These are phyloP conservation scores for Amauroascus verrucosus DNA, from an alignment of 2,329 filamentous ascomycete species.

Conservation along the genomic window DNA sequence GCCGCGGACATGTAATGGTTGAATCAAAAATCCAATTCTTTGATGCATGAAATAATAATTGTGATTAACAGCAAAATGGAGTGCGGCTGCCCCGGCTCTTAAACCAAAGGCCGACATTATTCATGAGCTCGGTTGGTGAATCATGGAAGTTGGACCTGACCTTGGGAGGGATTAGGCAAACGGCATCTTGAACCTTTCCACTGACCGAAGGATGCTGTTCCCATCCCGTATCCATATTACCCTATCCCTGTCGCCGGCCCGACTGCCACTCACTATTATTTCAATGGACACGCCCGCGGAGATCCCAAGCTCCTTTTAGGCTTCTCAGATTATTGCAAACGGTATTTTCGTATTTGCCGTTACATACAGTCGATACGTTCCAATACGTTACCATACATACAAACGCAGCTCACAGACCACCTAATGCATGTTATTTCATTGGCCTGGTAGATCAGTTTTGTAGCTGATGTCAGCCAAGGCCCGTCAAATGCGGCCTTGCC, in stretches of 20 bases:
- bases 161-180: too few relatives aligned
- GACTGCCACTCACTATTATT: not conserved
- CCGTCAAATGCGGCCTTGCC: not conserved
- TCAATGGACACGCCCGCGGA: conserved; percentile 6
- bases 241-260: not conserved
- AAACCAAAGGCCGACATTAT: too few relatives aligned
- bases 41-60: not conserved
- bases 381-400: not conserved
- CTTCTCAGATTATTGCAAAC: not conserved
- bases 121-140: not conserved
- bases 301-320: not conserved
- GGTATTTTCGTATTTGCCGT: not conserved
- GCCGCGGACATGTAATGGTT: not conserved
- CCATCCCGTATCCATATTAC: not conserved
- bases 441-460: not conserved
- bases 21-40: not conserved
- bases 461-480: conserved; percentile 1
- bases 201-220: not conserved
- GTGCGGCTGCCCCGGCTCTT: not conserved
- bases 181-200: not conserved
- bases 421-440: not conserved
- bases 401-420: not conserved
- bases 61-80: not conserved
- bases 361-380: not conserved
- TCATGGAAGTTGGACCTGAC: not conserved